Evolutionary conservation across 75 land plant species (phyloP).

Genomic region (Pseudotsuga menziesii): DNA sequence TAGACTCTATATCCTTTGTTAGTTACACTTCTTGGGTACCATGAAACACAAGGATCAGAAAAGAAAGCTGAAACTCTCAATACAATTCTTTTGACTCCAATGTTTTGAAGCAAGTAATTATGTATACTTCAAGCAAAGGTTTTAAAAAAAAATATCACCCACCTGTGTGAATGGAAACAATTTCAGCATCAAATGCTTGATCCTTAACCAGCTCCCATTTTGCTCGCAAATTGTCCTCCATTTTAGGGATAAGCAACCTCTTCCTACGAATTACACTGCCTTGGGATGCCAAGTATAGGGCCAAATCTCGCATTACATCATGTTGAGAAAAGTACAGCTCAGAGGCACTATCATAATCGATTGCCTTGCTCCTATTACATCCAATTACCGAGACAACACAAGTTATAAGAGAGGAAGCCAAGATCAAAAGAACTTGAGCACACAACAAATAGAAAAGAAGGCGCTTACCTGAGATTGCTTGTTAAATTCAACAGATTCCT

Average conservation of each 20-base stretch:
- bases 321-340: slow-evolving; percentile 51
- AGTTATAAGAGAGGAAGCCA: neutral
- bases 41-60: no score
- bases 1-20: no score
- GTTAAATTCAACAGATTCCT: slow-evolving; percentile 47
- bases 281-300: slow-evolving; percentile 27
- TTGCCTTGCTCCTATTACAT: neutral
- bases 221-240: slow-evolving; percentile 36
- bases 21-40: no score
- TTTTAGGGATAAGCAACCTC: slow-evolving; percentile 49
- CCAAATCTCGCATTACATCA: slow-evolving; percentile 55
- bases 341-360: slow-evolving; percentile 20
- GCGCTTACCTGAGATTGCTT: slow-evolving; percentile 19
- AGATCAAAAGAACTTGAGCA: neutral
- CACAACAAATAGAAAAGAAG: neutral
- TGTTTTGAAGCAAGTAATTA: no score
- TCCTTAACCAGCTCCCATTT: slow-evolving; percentile 46
- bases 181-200: slow-evolving; percentile 38
- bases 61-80: no score
- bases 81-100: no score
- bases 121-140: no score
- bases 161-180: slow-evolving; percentile 68
- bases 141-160: neutral
- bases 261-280: slow-evolving; percentile 17
- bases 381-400: neutral